Evolutionary conservation across 768 basidiomycete genomes (phyloP), one percentile per base, ranked within the genome.

Genomic region (Roridomyces roridus): DNA sequence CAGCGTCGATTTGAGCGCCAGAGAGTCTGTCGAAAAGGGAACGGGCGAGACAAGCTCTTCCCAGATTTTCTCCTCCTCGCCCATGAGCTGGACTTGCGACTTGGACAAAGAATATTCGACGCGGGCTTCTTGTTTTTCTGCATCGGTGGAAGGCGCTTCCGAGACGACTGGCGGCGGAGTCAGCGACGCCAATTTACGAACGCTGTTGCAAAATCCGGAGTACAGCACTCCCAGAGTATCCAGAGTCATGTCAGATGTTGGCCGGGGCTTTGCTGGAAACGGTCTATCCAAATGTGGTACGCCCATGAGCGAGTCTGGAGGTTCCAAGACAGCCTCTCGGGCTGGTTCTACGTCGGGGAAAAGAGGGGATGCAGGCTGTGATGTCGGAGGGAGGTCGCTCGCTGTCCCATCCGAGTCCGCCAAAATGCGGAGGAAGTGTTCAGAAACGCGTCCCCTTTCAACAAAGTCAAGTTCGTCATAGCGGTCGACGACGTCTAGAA

Each of bases 11-110:
- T 59, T 39, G 21, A 57, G 44, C 18, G 55, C 37, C 37, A 54
- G 35, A 17, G 44, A 35, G 26, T 20, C 56, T 40, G 18, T 12
- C 24, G 41, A 57, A 41, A 41, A 34, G 3, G 58, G 6, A 39
- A 44, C 29, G n/a, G 51, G 23, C 37, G 65, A 65, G 17, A 72
- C 60, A 21, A 88, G 68, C 17, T 72, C 52, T 5, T 77, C 65
- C 91, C 89, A 90, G 42, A 92, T 65, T 29, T 70, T 69, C 26
- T 82, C 83, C 68, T 92, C 91, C 39, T 87, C 83, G 4, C 81
- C 53, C 3, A 79, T 80, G 37, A 92, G 77, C 55, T 84, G 78
- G 31, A 80, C 70, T 60, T 92, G 90, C 2, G 75, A 74, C 65
- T 85, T 89, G 39, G 87, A 85, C 79, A 87, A 80, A 18, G 75